phyloP scores from a whole-genome alignment of 192 early-diverging fungal genomes.

The Thamnidium elegans region DNA sequence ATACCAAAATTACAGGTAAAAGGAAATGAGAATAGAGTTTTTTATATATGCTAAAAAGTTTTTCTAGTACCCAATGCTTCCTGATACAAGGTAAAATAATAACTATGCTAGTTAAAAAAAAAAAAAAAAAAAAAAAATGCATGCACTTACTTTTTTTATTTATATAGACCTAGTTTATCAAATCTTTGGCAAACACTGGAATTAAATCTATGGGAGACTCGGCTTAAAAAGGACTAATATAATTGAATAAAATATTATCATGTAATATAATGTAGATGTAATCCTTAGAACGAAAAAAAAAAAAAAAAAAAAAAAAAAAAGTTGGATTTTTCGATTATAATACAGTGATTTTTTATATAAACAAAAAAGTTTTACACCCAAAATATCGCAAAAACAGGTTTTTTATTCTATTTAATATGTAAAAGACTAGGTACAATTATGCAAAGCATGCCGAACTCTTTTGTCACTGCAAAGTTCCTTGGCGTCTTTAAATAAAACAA shows the following conservation, averaged over 20 bases:
- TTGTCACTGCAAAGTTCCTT: not conserved
- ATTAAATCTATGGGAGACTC: constrained; percentile 3
- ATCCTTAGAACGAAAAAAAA: too few relatives aligned
- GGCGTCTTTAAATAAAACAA: constrained; percentile 12
- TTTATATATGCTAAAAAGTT: not conserved
- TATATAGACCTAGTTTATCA: constrained; percentile 12
- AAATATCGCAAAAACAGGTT: too few relatives aligned
- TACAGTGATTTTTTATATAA: too few relatives aligned
- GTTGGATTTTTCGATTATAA: too few relatives aligned
- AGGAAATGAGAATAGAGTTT: constrained; percentile 12
- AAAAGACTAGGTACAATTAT: too few relatives aligned
- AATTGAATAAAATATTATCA: too few relatives aligned
- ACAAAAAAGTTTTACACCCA: too few relatives aligned
- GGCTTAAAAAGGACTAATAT: not conserved
- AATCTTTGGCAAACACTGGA: constrained; percentile 10
- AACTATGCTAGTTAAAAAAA: not conserved
- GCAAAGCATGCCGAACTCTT: too few relatives aligned
- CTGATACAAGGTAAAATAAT: constrained; percentile 49
- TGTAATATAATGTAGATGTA: not conserved
- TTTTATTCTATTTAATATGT: too few relatives aligned
- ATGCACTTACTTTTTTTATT: not conserved
- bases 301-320: not conserved
- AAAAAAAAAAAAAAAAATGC: not conserved
- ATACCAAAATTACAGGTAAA: constrained; percentile 66
- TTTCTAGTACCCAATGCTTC: constrained; percentile 71